Base-by-base conservation (phyloP, 805 yeast species). In the Cyberlindnera americana region DNA sequence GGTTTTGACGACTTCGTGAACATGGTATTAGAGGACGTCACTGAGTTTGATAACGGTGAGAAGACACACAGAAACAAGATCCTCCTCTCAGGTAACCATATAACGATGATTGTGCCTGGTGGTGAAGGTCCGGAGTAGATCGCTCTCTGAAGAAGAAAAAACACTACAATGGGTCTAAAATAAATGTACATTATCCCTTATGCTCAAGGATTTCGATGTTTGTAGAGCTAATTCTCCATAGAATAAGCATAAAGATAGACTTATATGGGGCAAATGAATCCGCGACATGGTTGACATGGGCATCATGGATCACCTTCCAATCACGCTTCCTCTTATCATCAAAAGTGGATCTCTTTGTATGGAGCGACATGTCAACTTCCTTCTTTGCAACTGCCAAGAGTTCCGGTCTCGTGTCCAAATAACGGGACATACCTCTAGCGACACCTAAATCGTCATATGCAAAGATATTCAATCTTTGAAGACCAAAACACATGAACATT, bases 1-100 rank as follows among this genome's bases (percentile, higher is more conserved):
- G 98, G 98, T 1, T 91, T 91, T 61, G 99, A 93, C 60, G 98
- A 93, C 62, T 91, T 83, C 54, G 97, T 93, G 44, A 93, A 87
- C 58, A 79, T 90, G 62, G 95, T 93, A 10, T 70, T 93, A 37
- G 85, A 84, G 52, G 81, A 90, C 52, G 97, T 83, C 26, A 72
- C 73, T 8, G 95, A 86, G 53, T 75, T 70, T 37, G 65, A 61
- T 29, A 70, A 69, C 25, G 73, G 72, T 5, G 56, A 60, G 40
- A 64, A 68, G 29, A 70, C 66, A 24, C 70, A 67, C 16, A 70
- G 76, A 19, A 72, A 81, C 42, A 75, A 71, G 52, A 78, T 84
- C 75, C 66, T 84, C 31, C 66, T 84, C 50, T 83, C 82, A 59
- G 89, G 90, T 8, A 78, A 81, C 44, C 79, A 75, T 48, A 75